phyloP scores from a whole-genome alignment of 352 stramenopile species.

The Phytopythium oedochilum region DNA sequence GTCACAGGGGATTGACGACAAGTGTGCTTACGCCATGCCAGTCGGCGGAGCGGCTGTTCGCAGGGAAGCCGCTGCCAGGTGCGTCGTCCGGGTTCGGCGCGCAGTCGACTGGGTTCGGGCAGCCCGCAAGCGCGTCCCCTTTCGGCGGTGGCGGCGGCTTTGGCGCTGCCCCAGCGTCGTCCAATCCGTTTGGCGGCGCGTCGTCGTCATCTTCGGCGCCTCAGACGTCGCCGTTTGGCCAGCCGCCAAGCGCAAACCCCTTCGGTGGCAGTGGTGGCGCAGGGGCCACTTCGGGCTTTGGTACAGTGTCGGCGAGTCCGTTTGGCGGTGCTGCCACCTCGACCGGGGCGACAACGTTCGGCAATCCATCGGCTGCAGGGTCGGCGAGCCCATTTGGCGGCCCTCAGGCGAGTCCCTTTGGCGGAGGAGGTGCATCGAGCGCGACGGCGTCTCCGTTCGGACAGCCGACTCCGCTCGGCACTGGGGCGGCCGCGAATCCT shows the following conservation, averaged over 20 bases:
- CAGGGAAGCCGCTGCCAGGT: slow-evolving; percentile 32
- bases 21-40: slow-evolving; percentile 3
- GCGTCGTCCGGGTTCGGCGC: slow-evolving; percentile 11
- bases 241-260: slow-evolving; percentile 5
- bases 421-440: neutral
- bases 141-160: slow-evolving; percentile 6
- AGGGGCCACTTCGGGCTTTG: slow-evolving; percentile 11
- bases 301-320: slow-evolving; percentile 17
- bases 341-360: slow-evolving; percentile 8
- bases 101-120: slow-evolving; percentile 2
- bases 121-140: slow-evolving; percentile 6
- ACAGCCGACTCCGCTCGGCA: slow-evolving; percentile 14
- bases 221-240: slow-evolving; percentile 1
- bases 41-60: slow-evolving; percentile 46
- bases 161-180: neutral
- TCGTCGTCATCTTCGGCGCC: neutral
- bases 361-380: neutral
- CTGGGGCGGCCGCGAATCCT: slow-evolving; percentile 4
- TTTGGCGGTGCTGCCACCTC: slow-evolving; percentile 22
- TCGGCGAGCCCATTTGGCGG: slow-evolving; percentile 18
- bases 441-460: slow-evolving; percentile 19
- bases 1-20: neutral
- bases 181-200: slow-evolving; percentile 14
- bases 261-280: slow-evolving; percentile 9
- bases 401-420: neutral